Conservation (phyloP, 257 asterid genomes). For the Lavandula angustifolia region DNA sequence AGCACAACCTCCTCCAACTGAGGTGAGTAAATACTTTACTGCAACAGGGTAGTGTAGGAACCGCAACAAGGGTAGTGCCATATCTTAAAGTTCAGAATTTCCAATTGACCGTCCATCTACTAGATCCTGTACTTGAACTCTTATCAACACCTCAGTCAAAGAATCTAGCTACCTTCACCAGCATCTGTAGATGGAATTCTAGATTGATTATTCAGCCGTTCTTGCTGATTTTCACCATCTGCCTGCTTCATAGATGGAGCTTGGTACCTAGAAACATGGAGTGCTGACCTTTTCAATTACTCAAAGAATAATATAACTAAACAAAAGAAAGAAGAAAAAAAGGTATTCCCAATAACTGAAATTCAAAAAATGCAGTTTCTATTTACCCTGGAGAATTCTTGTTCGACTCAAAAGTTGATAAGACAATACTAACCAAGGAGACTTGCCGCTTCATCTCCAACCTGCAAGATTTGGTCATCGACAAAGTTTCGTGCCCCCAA, state of each 20-base stretch:
- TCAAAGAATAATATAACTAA: neutral
- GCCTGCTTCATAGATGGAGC: slow-evolving; percentile 19
- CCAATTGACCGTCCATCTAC: neutral
- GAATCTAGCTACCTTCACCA: slow-evolving; percentile 39
- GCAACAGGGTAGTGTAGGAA: neutral
- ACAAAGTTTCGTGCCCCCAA: neutral
- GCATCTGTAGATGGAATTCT: slow-evolving; percentile 19
- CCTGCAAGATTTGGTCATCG: slow-evolving; percentile 36
- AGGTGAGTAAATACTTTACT: neutral
- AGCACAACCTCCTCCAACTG: neutral
- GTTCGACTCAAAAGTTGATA: slow-evolving; percentile 51
- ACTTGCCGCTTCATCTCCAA: slow-evolving; percentile 68
- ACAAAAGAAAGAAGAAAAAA: neutral
- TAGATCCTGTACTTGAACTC: no score
- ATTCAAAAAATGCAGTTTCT: neutral
- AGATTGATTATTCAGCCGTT: slow-evolving; percentile 29
- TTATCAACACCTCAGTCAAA: neutral
- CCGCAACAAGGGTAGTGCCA: neutral
- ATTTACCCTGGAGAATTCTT: slow-evolving; percentile 58
- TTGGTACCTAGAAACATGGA: slow-evolving; percentile 43
- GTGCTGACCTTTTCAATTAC: neutral
- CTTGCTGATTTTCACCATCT: slow-evolving; percentile 18
- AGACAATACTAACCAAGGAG: slow-evolving; percentile 50
- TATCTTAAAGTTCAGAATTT: neutral
- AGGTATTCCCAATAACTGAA: neutral